Base-by-base conservation (phyloP, 495 filamentous ascomycete species). In the Neurospora sp. region DNA sequence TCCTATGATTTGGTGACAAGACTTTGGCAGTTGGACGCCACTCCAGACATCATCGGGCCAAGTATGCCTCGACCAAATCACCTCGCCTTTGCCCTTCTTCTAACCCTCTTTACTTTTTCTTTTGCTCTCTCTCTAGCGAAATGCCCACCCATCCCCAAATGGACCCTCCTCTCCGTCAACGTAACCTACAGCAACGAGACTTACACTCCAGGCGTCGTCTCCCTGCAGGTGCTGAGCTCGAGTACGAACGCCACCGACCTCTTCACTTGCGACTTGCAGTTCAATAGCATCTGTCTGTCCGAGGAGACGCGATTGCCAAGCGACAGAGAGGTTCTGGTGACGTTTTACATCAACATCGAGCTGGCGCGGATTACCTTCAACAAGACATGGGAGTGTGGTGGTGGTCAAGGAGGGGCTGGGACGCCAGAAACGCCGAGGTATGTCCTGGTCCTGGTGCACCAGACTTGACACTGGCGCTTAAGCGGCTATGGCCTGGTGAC, bases 111-210 rank as follows among this genome's bases (percentile, higher is more conserved):
- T 2, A 53, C 4, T 27, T 10, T 53, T 14, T 11, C 46, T 4
- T 53, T 9, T 53, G n/a, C 46, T 10, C n/a, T 22, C 20, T 12
- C 10, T 27, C 10, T 0, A 1, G 0, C 46, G 2, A 11, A 11
- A 53, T 18, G 12, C 14, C 22, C 53, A 9, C 27, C 27, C 6
- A 27, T 72, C 22, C 73, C 73, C 5, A 27, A 48, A 39, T 74
- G 73, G 71, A 65, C 46, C 5, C 20, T 74, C 8, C 10, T 44
- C 18, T 59, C 44, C 7, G 18, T 70, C 44, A 48, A 53, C 22
- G 27, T 72, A 37, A 70, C 46, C 12, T 74, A 72, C 38, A 70
- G 73, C 68, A 40, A 70, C 39, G 71, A 72, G 18, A 72, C 73
- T 0, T 69, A 71, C 41, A 71, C 48, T 5, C 73, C 73, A 0